A percentile compares a stretch with the other conserved stretches of the same genome.
These are phyloP conservation scores for Trebouxia gelatinosa DNA, from an alignment of 163 green algal genomes.

Conservation along the genomic window DNA sequence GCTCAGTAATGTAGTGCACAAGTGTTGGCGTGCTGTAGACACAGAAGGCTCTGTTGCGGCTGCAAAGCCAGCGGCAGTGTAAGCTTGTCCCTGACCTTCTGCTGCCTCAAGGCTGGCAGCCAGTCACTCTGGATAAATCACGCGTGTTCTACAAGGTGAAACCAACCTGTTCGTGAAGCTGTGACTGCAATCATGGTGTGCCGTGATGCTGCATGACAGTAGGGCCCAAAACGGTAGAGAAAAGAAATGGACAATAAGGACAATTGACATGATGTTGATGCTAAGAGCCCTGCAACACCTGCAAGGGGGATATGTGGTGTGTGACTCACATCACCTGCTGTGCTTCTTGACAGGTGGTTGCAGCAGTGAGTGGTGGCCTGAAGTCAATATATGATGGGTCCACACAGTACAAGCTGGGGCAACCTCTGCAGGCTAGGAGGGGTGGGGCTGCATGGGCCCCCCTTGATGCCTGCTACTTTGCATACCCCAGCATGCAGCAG, in stretches of 20 bases:
- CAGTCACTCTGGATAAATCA: background rate
- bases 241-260: too few species aligned
- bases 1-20: too few species aligned
- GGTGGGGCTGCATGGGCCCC: constrained; percentile 24
- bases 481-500: constrained; percentile 13
- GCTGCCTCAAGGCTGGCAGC: background rate
- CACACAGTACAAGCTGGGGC: constrained; percentile 15
- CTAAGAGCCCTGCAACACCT: too few species aligned
- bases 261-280: background rate
- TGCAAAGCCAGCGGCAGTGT: background rate
- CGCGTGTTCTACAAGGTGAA: background rate
- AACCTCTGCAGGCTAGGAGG: constrained; percentile 20
- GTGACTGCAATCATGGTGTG: background rate
- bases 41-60: background rate
- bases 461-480: constrained; percentile 28
- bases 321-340: too few species aligned
- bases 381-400: constrained; percentile 11
- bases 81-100: constrained; percentile 4
- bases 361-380: constrained; percentile 13
- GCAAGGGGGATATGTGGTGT: too few species aligned
- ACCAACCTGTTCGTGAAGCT: too few species aligned
- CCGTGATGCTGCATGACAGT: background rate
- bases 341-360: too few species aligned
- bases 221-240: too few species aligned
- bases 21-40: too few species aligned